phyloP scores from a whole-genome alignment of 2,329 filamentous ascomycete genomes.

The Ustulina deusta region DNA sequence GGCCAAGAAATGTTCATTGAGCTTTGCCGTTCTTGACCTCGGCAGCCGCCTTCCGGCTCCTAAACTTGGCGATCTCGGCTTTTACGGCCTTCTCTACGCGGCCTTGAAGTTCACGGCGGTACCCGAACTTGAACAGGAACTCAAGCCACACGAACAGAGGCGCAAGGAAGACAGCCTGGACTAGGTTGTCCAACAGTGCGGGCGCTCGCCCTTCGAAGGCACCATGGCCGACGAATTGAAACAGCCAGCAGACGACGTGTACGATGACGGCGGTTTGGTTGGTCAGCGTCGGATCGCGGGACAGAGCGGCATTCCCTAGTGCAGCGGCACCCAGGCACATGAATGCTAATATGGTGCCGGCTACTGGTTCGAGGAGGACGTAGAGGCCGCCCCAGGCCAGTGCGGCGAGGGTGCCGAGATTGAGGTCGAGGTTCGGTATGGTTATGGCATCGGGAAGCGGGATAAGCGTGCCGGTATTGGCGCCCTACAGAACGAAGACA shows the following conservation, averaged over 20 bases:
- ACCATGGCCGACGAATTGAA: constrained; percentile 93
- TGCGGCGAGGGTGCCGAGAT: constrained; percentile 72
- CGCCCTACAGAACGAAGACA: constrained; percentile 58
- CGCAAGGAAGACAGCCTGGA: constrained; percentile 91
- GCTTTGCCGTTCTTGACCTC: constrained; percentile 63
- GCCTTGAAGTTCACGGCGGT: constrained; percentile 86
- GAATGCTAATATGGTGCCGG: constrained; percentile 80
- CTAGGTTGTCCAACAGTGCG: constrained; percentile 88
- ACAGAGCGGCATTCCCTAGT: constrained; percentile 78
- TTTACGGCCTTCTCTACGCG: constrained; percentile 82
- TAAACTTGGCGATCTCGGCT: constrained; percentile 81
- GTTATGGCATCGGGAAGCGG: constrained; percentile 75
- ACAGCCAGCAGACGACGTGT: constrained; percentile 82
- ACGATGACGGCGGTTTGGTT: constrained; percentile 72
- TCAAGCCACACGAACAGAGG: constrained; percentile 99
- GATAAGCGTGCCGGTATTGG: constrained; percentile 72
- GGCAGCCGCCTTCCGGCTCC: constrained; percentile 63
- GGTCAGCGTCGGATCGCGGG: constrained; percentile 62
- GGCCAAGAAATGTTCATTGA: constrained; percentile 53
- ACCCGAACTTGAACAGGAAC: constrained; percentile 88
- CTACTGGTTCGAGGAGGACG: constrained; percentile 92
- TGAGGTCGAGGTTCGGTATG: constrained; percentile 74
- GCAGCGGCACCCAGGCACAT: constrained; percentile 82
- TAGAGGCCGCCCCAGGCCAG: constrained; percentile 83
- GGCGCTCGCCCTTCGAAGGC: constrained; percentile 89